phyloP scores from a whole-genome alignment of 768 basidiomycete genomes.

The Calocera cornea region DNA sequence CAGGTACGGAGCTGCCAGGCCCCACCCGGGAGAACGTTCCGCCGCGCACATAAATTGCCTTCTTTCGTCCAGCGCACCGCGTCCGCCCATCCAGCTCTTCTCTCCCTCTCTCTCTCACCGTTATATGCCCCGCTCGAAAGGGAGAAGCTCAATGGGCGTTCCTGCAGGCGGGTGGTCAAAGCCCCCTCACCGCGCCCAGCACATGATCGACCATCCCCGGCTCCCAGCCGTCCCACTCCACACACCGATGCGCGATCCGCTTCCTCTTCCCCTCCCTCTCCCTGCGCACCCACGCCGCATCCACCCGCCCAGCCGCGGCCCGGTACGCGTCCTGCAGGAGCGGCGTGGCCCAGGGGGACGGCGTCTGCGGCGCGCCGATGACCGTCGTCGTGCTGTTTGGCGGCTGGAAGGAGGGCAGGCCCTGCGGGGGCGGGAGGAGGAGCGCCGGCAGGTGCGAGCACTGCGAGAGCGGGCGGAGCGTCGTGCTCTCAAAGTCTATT shows the following conservation, averaged over 20 bases:
- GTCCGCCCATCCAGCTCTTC: too few relatives aligned
- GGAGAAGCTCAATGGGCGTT: too few relatives aligned
- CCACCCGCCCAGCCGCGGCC: background rate
- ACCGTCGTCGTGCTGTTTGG: background rate
- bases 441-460: conserved; percentile 71
- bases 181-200: conserved; percentile 31
- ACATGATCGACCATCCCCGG: conserved; percentile 67
- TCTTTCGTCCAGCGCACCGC: too few relatives aligned
- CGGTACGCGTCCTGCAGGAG: background rate
- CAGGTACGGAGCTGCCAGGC: too few relatives aligned
- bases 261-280: conserved; percentile 52
- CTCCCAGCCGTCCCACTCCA: conserved; percentile 87
- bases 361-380: background rate
- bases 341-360: background rate
- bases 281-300: conserved; percentile 60
- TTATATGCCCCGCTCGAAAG: too few relatives aligned
- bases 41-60: too few relatives aligned
- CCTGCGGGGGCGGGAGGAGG: conserved; percentile 43
- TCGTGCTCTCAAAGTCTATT: conserved; percentile 88
- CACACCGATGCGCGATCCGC: conserved; percentile 65
- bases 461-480: conserved; percentile 72
- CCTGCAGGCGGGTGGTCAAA: too few relatives aligned
- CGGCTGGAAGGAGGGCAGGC: conserved; percentile 13
- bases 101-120: too few relatives aligned
- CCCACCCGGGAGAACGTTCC: too few relatives aligned